Percentiles rank a stretch among this genome's conserved stretches.
These are phyloP conservation scores for Backusella morwellensis DNA, from an alignment of 192 early-diverging fungal genomes.

Conservation along the genomic window DNA sequence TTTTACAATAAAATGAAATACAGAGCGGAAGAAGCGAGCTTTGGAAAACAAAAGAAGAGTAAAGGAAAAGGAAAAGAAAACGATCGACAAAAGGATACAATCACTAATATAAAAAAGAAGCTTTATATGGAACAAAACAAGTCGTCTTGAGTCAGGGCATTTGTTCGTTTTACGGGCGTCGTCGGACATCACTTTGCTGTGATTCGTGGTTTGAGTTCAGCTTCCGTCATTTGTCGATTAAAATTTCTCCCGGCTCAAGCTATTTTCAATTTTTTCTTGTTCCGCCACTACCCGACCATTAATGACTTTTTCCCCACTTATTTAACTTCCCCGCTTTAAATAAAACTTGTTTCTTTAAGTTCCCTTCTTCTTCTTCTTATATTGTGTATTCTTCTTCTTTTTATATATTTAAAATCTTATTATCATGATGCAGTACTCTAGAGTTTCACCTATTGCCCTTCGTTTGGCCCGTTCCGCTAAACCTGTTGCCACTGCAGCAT, in stretches of 20 bases:
- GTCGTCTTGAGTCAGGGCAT: background rate
- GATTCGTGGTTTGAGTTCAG: background rate
- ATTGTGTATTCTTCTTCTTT: background rate
- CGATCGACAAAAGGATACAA: background rate
- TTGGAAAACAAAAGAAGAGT: background rate
- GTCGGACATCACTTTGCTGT: background rate
- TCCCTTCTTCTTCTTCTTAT: constrained; percentile 2
- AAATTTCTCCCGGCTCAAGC: background rate
- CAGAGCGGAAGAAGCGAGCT: background rate
- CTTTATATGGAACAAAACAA: background rate
- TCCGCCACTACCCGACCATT: constrained; percentile 9
- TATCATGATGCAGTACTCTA: constrained; percentile 16
- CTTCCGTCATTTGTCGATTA: background rate
- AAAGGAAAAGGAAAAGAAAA: background rate
- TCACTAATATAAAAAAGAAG: background rate
- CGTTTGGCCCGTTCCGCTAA: constrained; percentile 4
- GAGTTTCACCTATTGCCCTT: constrained; percentile 8
- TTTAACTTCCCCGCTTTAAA: background rate
- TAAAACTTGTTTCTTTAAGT: background rate
- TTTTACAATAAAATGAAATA: background rate
- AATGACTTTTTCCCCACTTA: constrained; percentile 7
- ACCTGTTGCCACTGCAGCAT: constrained; percentile 2
- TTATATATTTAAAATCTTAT: background rate
- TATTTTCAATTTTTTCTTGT: constrained; percentile 5
- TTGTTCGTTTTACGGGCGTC: background rate